phyloP scores from a whole-genome alignment of 1,284 basidiomycete genomes.

The Cutaneotrichosporon arboriforme region DNA sequence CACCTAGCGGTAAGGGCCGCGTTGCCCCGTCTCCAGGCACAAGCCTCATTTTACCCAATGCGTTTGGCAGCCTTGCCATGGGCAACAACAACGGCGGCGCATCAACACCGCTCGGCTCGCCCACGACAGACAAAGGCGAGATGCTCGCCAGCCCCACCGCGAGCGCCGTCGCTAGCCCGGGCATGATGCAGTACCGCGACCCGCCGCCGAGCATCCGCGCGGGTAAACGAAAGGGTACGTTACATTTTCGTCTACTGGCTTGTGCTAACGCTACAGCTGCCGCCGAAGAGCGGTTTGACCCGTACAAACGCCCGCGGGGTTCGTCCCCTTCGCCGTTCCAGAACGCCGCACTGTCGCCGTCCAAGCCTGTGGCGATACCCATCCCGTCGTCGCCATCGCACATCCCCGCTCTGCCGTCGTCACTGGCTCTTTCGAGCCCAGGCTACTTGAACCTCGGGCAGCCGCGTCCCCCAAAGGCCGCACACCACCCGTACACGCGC shows the following conservation, averaged over 20 bases:
- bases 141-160: constrained; percentile 13
- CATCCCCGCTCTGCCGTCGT: constrained; percentile 24
- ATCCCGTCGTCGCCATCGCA: constrained; percentile 40
- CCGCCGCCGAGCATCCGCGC: constrained; percentile 26
- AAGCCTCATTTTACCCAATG: constrained; percentile 31
- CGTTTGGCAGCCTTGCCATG: constrained; percentile 40
- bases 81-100: constrained; percentile 7
- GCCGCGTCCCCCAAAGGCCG: constrained; percentile 1
- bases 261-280: constrained; percentile 16
- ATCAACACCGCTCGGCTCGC: constrained; percentile 35
- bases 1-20: neutral
- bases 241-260: neutral
- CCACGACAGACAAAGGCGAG: constrained; percentile 38
- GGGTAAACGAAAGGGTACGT: constrained; percentile 43
- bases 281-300: constrained; percentile 43
- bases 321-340: constrained; percentile 36
- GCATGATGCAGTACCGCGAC: constrained; percentile 45
- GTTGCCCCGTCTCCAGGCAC: constrained; percentile 24
- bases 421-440: constrained; percentile 16
- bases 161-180: constrained; percentile 10
- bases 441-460: constrained; percentile 12
- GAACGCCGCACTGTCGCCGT: constrained; percentile 31
- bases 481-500: constrained; percentile 32
- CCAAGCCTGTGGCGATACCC: constrained; percentile 26
- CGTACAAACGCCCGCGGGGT: constrained; percentile 43